Base-by-base conservation (phyloP, 176 grass and related monocot species). In the Zizania latifolia region DNA sequence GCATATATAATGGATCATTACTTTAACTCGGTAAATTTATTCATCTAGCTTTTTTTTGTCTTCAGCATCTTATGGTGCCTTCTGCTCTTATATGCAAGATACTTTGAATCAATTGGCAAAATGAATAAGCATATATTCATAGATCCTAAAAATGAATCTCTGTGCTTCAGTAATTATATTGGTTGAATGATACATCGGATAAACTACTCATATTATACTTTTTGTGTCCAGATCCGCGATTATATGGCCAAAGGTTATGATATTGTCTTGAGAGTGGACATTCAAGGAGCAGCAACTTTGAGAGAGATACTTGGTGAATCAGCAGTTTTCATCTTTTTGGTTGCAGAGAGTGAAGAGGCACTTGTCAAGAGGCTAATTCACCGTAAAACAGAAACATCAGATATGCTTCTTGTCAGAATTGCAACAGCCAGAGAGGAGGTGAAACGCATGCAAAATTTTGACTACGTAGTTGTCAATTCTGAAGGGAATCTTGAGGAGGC, bases 371-470 rank as follows among this genome's bases (percentile, higher is more conserved):
- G 94, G 78, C 79, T 94, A 63, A 81, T 98, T 24, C 83, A 82
- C 35, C 89, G 94, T 58, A 94, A 92, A 78, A 98, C 94, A 72
- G 91, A 98, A 93, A 87, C 91, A 78, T 53, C 88, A 62, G 91
- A 98, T 57, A 98, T 92, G 94, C 94, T 98, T 83, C 86, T 98
- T 30, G 89, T 98, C 35, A 89, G 94, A 84, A 70, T 98, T 68
- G 78, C 94, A 65, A 98, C 89, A 67, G 91, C 89, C 30, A 89
- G 88, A 64, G 94, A 98, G 79, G 94, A 98, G 78, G 68, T 98
- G 24, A 91, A 78, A 60, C 84, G 78, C 34, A 81, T 92, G 83
- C 72, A 80, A 17, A 68, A 58, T 53, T 98, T 98, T 57, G 91
- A 98, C 56, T 98, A 97, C 28, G 84, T 93, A 7, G 94, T 97